These are phyloP conservation scores for Rhodotorula sp. DNA, from an alignment of 1,284 basidiomycete species.

Conservation along the genomic window DNA sequence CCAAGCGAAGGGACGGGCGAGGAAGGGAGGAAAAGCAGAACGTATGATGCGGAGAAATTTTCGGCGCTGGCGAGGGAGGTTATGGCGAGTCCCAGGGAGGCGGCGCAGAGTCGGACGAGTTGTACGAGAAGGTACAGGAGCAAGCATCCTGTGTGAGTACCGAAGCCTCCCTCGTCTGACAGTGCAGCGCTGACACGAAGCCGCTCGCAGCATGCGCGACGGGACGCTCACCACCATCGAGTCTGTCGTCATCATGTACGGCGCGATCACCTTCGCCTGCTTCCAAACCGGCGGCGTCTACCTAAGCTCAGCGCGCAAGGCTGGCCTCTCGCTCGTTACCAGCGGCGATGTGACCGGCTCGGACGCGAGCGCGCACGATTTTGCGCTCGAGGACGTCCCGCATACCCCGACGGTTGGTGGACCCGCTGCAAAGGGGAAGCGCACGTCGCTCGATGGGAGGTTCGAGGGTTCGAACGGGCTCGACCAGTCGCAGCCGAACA, in stretches of 20 bases:
- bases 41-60: slow-evolving; percentile 74
- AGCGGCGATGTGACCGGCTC: neutral
- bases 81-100: slow-evolving; percentile 59
- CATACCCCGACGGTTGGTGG: slow-evolving; percentile 8
- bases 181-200: neutral
- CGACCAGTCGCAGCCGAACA: neutral
- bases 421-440: neutral
- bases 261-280: slow-evolving; percentile 41
- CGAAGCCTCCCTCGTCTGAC: too few relatives aligned
- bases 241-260: slow-evolving; percentile 43
- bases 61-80: slow-evolving; percentile 76
- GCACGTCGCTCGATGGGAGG: neutral
- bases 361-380: slow-evolving; percentile 8
- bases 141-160: slow-evolving; percentile 58
- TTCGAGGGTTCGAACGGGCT: neutral
- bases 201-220: slow-evolving; percentile 30
- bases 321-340: slow-evolving; percentile 13
- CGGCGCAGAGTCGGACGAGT: slow-evolving; percentile 72
- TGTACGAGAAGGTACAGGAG: slow-evolving; percentile 89
- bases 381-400: slow-evolving; percentile 34
- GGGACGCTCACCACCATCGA: slow-evolving; percentile 40
- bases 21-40: slow-evolving; percentile 14
- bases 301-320: slow-evolving; percentile 24
- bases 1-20: slow-evolving; percentile 1
- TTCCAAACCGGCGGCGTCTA: slow-evolving; percentile 42